Conservation (phyloP, 228 moss, liverwort and hornwort genomes). For the Sphagnum magellanicum region DNA sequence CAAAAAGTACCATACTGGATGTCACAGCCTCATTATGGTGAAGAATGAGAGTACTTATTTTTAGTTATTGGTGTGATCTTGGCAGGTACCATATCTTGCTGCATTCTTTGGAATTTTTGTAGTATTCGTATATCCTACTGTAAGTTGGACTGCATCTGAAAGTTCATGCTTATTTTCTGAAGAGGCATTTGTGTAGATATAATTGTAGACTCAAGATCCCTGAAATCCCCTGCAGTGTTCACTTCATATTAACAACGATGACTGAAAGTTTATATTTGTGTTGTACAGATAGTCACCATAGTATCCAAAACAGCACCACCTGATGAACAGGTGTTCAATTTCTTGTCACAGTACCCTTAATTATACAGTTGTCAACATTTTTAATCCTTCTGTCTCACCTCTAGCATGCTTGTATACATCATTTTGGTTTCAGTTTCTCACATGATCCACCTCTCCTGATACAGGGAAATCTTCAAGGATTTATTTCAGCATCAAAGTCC, state of each 20-base stretch:
- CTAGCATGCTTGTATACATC: background rate
- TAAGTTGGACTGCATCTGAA: background rate
- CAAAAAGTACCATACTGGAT: too few relatives aligned
- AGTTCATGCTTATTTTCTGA: background rate
- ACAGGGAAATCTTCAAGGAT: constrained; percentile 5
- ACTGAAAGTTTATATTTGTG: background rate
- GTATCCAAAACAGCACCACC: constrained; percentile 2
- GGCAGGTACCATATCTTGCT: constrained; percentile 1
- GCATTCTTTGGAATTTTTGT: constrained; percentile 1
- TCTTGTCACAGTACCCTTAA: too few relatives aligned
- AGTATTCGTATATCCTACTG: constrained; percentile 1
- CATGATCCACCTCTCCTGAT: background rate
- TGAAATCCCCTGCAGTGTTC: too few relatives aligned
- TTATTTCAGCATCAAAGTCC: background rate
- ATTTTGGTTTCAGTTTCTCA: background rate
- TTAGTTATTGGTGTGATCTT: background rate
- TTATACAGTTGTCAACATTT: background rate
- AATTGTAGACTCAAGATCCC: too few relatives aligned
- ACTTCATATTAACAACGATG: too few relatives aligned
- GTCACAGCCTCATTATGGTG: too few relatives aligned
- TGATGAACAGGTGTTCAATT: constrained; percentile 2
- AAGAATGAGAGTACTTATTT: background rate
- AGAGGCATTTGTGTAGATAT: too few relatives aligned
- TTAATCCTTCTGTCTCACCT: background rate
- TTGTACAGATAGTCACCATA: background rate